phyloP scores from a whole-genome alignment of 1,284 basidiomycete species.

The Abortiporus biennis region DNA sequence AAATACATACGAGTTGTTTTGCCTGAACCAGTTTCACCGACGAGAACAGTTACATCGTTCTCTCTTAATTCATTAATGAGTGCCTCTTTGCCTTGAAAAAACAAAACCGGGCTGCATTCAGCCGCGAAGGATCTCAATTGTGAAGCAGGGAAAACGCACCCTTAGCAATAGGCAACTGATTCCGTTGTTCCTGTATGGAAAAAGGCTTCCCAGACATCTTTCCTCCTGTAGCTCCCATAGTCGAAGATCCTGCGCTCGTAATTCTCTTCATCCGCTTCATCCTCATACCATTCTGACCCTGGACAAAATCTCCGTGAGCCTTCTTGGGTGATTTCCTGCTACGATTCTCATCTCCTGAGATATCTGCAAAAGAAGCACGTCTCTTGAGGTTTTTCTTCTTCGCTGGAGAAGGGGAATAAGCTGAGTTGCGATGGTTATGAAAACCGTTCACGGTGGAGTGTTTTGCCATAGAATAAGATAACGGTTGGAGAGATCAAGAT shows the following conservation, averaged over 20 bases:
- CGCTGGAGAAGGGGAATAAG: background rate
- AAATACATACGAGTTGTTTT: conserved; percentile 86
- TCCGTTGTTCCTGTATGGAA: conserved; percentile 53
- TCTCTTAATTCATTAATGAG: conserved; percentile 69
- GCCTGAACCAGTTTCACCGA: conserved; percentile 97
- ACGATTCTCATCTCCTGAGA: background rate
- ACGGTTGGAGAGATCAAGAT: no score
- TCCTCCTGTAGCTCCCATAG: conserved; percentile 15
- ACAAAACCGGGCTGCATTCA: background rate
- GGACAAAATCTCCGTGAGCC: background rate
- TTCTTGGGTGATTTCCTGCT: background rate
- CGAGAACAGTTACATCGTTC: conserved; percentile 86
- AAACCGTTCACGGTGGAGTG: no score
- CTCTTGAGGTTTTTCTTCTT: background rate
- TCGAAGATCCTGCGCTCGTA: background rate
- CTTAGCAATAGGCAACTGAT: conserved; percentile 72
- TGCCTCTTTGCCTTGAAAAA: conserved; percentile 52
- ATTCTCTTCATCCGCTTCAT: background rate
- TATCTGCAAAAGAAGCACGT: background rate
- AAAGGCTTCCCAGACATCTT: conserved; percentile 2
- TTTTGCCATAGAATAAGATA: no score
- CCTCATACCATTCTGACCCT: background rate
- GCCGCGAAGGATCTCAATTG: background rate
- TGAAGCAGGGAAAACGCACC: conserved; percentile 37
- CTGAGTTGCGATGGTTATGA: no score